phyloP scores from a whole-genome alignment of 2,329 filamentous ascomycete species.

The Arachnomyces sp. region DNA sequence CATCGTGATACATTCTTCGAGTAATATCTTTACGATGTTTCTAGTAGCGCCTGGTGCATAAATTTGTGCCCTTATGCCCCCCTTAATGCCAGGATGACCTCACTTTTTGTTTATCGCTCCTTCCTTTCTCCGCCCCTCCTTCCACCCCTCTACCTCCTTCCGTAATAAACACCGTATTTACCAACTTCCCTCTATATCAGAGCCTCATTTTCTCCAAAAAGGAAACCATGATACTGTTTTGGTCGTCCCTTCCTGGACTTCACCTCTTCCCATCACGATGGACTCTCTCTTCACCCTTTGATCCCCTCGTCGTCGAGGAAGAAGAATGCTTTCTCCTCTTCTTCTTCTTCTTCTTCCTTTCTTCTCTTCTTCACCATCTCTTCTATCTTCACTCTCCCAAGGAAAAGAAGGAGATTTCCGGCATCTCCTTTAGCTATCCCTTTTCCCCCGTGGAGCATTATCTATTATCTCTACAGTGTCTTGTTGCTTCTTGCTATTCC shows the following conservation, averaged over 20 bases:
- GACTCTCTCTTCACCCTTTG: conserved; percentile 9
- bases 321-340: conserved; percentile 18
- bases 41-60: background rate
- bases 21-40: conserved; percentile 6
- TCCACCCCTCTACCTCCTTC: conserved; percentile 9
- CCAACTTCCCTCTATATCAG: too few species aligned
- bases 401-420: conserved; percentile 9
- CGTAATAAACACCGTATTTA: too few species aligned
- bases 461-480: conserved; percentile 14
- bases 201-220: too few species aligned
- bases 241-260: conserved; percentile 5
- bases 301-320: conserved; percentile 5
- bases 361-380: conserved; percentile 12
- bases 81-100: conserved; percentile 1
- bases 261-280: conserved; percentile 7
- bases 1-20: conserved; percentile 27
- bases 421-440: conserved; percentile 3
- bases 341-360: conserved; percentile 15
- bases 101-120: conserved; percentile 17
- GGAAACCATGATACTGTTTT: too few species aligned
- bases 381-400: conserved; percentile 15
- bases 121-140: conserved; percentile 17
- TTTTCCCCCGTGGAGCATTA: conserved; percentile 8
- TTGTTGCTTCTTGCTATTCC: conserved; percentile 19
- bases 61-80: background rate